These are phyloP conservation scores for Paecilomyces fulvus DNA, from an alignment of 2,329 filamentous ascomycete genomes.

Conservation along the genomic window DNA sequence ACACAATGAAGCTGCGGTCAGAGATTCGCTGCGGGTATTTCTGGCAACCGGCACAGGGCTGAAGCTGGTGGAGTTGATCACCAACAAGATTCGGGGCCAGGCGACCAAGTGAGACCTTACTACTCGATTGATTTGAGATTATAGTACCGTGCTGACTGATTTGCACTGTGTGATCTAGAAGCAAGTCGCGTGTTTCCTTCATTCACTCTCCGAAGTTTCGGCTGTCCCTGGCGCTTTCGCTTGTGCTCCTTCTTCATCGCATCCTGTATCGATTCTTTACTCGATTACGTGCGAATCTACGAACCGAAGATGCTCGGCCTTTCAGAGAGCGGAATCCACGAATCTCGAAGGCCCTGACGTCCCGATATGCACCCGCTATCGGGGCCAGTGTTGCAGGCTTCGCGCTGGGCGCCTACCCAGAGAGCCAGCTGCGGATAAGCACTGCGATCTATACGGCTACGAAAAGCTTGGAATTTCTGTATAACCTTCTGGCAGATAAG, in stretches of 20 bases:
- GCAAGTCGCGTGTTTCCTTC: conserved; percentile 30
- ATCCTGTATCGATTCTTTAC: conserved; percentile 84
- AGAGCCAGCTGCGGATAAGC: conserved; percentile 63
- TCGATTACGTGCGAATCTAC: conserved; percentile 66
- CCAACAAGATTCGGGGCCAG: conserved; percentile 16
- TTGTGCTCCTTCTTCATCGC: conserved; percentile 80
- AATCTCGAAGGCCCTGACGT: conserved; percentile 67
- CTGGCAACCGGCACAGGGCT: conserved; percentile 53
- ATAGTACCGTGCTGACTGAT: background rate
- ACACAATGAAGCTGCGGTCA: conserved; percentile 61
- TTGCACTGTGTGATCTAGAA: conserved; percentile 13
- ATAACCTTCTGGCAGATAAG: conserved; percentile 72
- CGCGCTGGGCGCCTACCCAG: conserved; percentile 67
- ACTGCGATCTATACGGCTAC: conserved; percentile 76
- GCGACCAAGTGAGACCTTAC: conserved; percentile 13
- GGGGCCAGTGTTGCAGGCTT: conserved; percentile 82
- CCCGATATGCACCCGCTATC: conserved; percentile 75
- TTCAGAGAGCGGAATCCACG: conserved; percentile 78
- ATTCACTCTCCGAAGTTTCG: conserved; percentile 59
- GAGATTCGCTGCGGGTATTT: conserved; percentile 65
- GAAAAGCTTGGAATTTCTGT: conserved; percentile 74
- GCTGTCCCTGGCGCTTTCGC: conserved; percentile 72
- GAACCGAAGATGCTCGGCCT: conserved; percentile 68
- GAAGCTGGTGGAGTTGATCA: conserved; percentile 53
- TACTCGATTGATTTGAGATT: conserved; percentile 4